Base-by-base conservation (phyloP, 495 filamentous ascomycete genomes). In the Podospora anserina region DNA sequence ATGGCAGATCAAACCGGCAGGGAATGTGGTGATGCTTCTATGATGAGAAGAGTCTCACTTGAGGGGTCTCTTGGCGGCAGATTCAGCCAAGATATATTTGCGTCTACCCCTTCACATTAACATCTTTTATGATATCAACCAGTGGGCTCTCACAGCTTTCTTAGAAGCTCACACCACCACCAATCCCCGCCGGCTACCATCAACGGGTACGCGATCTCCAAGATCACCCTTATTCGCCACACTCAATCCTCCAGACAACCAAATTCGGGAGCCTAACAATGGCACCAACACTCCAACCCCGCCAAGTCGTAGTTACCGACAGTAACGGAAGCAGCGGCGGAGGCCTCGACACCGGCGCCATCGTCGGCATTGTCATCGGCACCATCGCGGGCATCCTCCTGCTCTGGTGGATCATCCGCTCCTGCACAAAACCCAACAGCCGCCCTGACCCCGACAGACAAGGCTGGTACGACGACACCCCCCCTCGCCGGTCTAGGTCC, bases 311-410 rank as follows among this genome's bases (percentile, higher is more conserved):
- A 53, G 7, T 32, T 30, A 26, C 44, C 32, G 34, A 9, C 66
- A 34, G 34, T 49, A 23, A 55, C 9, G 26, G 23, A 7, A 53
- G 55, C 53, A 54, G 64, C 16, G 20, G 56, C n/a, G 62, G 67
- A 18, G 19, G 49, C 56, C 73, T 74, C 62, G 64, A 53, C 60
- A 34, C 71, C 2, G 73, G 73, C 32, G 71, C 71, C 49, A 76
- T 76, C 20, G 75, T 67, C 5, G 75, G 75, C 64, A 76, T 76
- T 66, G 75, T 76, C 5, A 75, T 76, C 65, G 75, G 75, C 64
- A 61, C 61, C 53, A 66, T 76, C n/a, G 71, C 70, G 59, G 75
- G 66, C 39, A 61, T 76, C 55, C 66, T 76, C 15, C 66, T 76
- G 1, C 28, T 76, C 49, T 70, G 65, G 68, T 76, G 71, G 73